Evolutionary conservation across 2,329 filamentous ascomycete species (phyloP).

Genomic region (Exophiala sp.): DNA sequence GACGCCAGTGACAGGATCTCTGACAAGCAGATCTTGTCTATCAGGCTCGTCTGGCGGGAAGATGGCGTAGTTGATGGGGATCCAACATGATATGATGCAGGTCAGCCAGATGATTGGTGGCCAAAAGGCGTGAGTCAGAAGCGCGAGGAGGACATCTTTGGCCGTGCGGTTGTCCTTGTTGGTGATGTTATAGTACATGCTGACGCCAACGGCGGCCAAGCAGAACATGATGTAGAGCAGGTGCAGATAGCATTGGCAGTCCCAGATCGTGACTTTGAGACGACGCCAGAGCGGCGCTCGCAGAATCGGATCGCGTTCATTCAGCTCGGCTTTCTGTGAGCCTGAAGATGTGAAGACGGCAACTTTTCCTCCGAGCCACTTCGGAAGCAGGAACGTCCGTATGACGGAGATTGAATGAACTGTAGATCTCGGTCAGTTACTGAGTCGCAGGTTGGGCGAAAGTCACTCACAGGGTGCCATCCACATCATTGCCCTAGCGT

Average conservation of each 20-base stretch:
- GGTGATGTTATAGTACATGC: slow-evolving; percentile 29
- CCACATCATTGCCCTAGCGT: slow-evolving; percentile 52
- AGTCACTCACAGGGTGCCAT: slow-evolving; percentile 50
- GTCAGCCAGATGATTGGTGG: slow-evolving; percentile 54
- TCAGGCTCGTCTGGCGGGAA: slow-evolving; percentile 54
- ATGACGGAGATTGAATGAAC: slow-evolving; percentile 46
- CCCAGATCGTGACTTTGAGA: slow-evolving; percentile 49
- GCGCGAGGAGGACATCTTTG: slow-evolving; percentile 41
- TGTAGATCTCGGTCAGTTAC: neutral
- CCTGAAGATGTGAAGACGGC: slow-evolving; percentile 56
- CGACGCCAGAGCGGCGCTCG: slow-evolving; percentile 43
- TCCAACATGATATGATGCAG: slow-evolving; percentile 49
- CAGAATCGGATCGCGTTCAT: slow-evolving; percentile 47
- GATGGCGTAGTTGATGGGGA: slow-evolving; percentile 55
- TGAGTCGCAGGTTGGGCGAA: neutral
- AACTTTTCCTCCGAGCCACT: slow-evolving; percentile 53
- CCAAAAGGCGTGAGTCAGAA: slow-evolving; percentile 58
- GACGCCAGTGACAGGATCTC: slow-evolving; percentile 46
- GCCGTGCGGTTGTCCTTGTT: slow-evolving; percentile 29
- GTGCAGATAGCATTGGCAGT: slow-evolving; percentile 52
- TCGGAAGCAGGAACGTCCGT: slow-evolving; percentile 51
- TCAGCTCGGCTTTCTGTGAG: slow-evolving; percentile 49
- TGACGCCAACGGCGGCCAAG: slow-evolving; percentile 36
- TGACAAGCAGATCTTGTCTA: slow-evolving; percentile 50
- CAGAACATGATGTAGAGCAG: slow-evolving; percentile 48